Percentiles rank a stretch among this genome's conserved stretches.
These are phyloP conservation scores for Pythium vanterpoolii DNA, from an alignment of 352 stramenopile genomes.

Conservation along the genomic window DNA sequence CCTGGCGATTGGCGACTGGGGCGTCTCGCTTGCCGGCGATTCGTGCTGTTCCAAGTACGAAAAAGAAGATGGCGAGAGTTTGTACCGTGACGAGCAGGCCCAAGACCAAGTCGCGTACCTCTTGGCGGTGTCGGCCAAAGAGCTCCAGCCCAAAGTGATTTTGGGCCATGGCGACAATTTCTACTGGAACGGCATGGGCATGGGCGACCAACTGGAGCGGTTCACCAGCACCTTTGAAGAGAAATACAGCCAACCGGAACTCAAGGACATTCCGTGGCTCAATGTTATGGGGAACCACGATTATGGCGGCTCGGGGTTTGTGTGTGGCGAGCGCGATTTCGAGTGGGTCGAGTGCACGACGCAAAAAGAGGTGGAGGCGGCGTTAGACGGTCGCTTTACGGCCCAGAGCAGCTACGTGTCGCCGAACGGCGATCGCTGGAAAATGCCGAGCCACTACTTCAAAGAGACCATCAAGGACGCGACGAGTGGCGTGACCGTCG, in stretches of 20 bases:
- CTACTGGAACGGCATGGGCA: constrained; percentile 75
- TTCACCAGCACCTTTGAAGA: constrained; percentile 69
- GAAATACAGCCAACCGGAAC: constrained; percentile 50
- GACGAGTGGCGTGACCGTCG: constrained; percentile 43
- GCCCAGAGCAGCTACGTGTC: constrained; percentile 65
- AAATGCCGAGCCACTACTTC: constrained; percentile 71
- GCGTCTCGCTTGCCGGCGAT: constrained; percentile 18
- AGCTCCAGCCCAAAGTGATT: constrained; percentile 53
- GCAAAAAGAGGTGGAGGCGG: constrained; percentile 42
- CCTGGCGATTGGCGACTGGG: constrained; percentile 26
- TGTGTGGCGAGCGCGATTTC: constrained; percentile 49
- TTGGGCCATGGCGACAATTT: constrained; percentile 81
- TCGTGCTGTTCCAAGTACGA: constrained; percentile 27
- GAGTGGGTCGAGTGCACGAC: constrained; percentile 39
- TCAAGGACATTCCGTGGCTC: constrained; percentile 61
- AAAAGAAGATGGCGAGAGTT: constrained; percentile 17
- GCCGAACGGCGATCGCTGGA: constrained; percentile 69
- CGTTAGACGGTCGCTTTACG: constrained; percentile 54
- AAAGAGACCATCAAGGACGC: constrained; percentile 46
- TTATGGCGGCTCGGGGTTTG: constrained; percentile 68
- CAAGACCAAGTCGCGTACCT: constrained; percentile 27
- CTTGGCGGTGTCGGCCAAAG: constrained; percentile 27
- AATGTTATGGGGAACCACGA: constrained; percentile 82
- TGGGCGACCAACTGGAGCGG: constrained; percentile 41
- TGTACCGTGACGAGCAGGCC: constrained; percentile 36